phyloP scores from a whole-genome alignment of 345 rosid species.

The Salix viminalis region DNA sequence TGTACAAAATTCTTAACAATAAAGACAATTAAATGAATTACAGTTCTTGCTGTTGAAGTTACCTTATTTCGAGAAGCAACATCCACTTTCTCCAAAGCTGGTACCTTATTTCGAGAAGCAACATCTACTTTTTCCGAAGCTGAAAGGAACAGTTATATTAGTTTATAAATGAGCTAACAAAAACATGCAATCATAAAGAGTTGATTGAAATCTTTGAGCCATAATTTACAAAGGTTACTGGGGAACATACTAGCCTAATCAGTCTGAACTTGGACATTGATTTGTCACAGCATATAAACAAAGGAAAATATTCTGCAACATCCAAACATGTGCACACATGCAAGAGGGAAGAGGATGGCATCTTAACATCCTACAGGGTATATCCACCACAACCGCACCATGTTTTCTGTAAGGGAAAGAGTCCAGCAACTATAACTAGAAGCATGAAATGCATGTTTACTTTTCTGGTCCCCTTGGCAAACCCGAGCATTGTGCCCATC shows the following conservation, averaged over 20 bases:
- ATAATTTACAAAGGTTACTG: neutral
- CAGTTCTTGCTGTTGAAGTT: slow-evolving; percentile 12
- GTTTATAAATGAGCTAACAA: slow-evolving; percentile 1
- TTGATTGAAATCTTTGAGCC: neutral
- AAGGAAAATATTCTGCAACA: neutral
- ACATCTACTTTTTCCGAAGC: slow-evolving; percentile 39
- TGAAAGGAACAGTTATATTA: slow-evolving; percentile 21
- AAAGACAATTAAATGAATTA: slow-evolving; percentile 9
- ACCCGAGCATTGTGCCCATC: neutral
- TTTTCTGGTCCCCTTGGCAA: neutral
- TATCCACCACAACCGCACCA: neutral
- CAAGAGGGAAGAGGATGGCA: neutral
- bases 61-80: slow-evolving; percentile 49
- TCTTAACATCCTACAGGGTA: neutral
- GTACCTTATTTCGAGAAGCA: slow-evolving; percentile 52
- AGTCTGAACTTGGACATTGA: neutral
- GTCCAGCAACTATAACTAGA: neutral
- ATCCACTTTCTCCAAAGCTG: slow-evolving; percentile 46
- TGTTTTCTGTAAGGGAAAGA: neutral
- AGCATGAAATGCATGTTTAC: neutral
- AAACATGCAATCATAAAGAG: neutral
- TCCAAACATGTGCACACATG: neutral
- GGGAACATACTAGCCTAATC: neutral
- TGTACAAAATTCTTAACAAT: neutral
- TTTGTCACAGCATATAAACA: neutral